These are phyloP conservation scores for Kuraishia piskuri DNA, from an alignment of 805 yeast species.

Conservation along the genomic window DNA sequence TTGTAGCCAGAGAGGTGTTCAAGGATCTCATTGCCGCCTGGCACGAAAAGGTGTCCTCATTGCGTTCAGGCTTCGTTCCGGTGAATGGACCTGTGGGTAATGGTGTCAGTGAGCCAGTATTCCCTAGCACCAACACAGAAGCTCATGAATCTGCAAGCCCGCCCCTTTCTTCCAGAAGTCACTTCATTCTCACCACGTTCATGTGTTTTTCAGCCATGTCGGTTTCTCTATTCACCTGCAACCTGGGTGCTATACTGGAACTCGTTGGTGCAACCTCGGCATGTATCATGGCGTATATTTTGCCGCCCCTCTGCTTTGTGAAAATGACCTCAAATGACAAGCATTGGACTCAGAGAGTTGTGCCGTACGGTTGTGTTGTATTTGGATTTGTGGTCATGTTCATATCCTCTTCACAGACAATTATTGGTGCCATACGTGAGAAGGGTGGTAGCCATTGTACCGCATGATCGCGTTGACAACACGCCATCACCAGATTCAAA, in stretches of 20 bases:
- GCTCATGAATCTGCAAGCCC: constrained; percentile 20
- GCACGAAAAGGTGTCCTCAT: constrained; percentile 9
- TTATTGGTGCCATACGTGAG: constrained; percentile 33
- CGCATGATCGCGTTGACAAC: constrained; percentile 1
- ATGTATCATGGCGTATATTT: constrained; percentile 81
- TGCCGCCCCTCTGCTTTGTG: constrained; percentile 80
- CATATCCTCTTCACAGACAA: constrained; percentile 71
- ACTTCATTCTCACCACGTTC: constrained; percentile 54
- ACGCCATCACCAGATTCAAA: too few relatives aligned
- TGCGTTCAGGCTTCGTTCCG: constrained; percentile 2
- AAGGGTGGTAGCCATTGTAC: constrained; percentile 43
- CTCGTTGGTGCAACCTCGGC: constrained; percentile 92
- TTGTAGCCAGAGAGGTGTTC: constrained; percentile 84
- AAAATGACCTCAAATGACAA: constrained; percentile 47
- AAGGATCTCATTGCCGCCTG: constrained; percentile 42
- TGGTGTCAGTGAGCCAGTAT: neutral
- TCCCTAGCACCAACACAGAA: constrained; percentile 4
- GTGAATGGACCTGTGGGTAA: neutral
- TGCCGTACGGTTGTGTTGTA: constrained; percentile 49
- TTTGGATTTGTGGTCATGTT: constrained; percentile 78
- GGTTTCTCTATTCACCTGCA: constrained; percentile 73
- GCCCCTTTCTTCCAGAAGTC: constrained; percentile 39
- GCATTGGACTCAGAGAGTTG: constrained; percentile 34
- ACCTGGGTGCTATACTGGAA: constrained; percentile 82
- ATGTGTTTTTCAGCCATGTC: constrained; percentile 65